A percentile compares a stretch with the other conserved stretches of the same genome.
Evolutionary conservation across 768 basidiomycete species (phyloP).

Genomic region (Boletus rubescentipes): DNA sequence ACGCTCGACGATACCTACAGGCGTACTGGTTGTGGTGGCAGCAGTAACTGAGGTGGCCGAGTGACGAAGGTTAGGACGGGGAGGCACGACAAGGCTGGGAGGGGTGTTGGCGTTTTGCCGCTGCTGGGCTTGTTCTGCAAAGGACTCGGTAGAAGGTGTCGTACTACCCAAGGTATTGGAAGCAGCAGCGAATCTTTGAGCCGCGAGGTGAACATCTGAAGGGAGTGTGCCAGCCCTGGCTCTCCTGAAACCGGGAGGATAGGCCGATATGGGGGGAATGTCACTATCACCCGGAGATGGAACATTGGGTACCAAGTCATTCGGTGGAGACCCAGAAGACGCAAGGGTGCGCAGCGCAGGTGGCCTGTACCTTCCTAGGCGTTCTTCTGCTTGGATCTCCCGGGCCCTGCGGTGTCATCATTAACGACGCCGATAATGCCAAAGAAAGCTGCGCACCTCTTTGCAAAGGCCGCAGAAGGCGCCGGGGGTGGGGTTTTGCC

Average conservation of each 20-base stretch:
- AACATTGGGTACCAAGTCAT: slow-evolving; percentile 60
- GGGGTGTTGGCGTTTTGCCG: slow-evolving; percentile 37
- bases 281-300: slow-evolving; percentile 58
- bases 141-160: slow-evolving; percentile 49
- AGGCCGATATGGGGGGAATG: slow-evolving; percentile 68
- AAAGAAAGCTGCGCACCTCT: slow-evolving; percentile 54
- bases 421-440: slow-evolving; percentile 19
- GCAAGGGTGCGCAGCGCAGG: slow-evolving; percentile 72
- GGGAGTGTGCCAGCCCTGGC: slow-evolving; percentile 97
- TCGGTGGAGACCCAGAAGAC: slow-evolving; percentile 70
- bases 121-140: slow-evolving; percentile 45
- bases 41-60: slow-evolving; percentile 64
- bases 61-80: slow-evolving; percentile 72
- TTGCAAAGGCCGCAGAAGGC: slow-evolving; percentile 85
- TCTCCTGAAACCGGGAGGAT: slow-evolving; percentile 85
- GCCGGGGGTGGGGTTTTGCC: slow-evolving; percentile 91
- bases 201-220: slow-evolving; percentile 88
- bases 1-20: slow-evolving; percentile 47
- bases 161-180: slow-evolving; percentile 55
- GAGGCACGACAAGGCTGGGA: slow-evolving; percentile 44
- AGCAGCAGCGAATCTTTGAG: slow-evolving; percentile 75
- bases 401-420: slow-evolving; percentile 56
- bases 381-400: slow-evolving; percentile 80
- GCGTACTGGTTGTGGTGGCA: slow-evolving; percentile 42
- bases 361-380: slow-evolving; percentile 71